Conservation (phyloP, 306 rosid genomes). For the Cicer bijugum region DNA sequence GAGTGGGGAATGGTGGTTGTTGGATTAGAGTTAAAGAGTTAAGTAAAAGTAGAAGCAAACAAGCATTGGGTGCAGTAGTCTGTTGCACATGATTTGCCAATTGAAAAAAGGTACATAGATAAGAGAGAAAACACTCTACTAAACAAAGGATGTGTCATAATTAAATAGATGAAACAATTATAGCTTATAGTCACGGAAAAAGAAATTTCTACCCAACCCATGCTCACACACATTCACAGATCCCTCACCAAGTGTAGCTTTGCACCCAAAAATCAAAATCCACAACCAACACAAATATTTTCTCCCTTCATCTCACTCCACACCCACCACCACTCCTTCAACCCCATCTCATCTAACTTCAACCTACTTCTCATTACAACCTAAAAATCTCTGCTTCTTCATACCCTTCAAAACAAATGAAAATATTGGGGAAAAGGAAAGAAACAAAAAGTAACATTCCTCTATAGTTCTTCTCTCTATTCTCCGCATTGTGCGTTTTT, state of each 20-base stretch:
- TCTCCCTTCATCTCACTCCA: constrained; percentile 11
- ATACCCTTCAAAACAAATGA: background rate
- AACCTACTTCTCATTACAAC: constrained; percentile 1
- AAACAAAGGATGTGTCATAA: background rate
- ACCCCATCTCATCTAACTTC: constrained; percentile 13
- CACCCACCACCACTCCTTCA: constrained; percentile 13
- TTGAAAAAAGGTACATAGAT: constrained; percentile 50
- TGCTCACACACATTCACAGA: background rate
- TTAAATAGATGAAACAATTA: background rate
- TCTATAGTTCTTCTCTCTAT: constrained; percentile 28
- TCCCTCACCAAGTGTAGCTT: background rate
- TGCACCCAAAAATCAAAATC: background rate
- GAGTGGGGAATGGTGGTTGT: background rate
- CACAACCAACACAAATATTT: constrained; percentile 13
- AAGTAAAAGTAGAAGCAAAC: constrained; percentile 46
- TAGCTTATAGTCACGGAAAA: constrained; percentile 1
- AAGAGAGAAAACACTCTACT: background rate
- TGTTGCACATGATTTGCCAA: constrained; percentile 67
- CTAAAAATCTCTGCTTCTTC: background rate
- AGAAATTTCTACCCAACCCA: background rate
- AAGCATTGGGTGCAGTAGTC: constrained; percentile 50
- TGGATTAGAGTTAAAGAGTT: too few species aligned
- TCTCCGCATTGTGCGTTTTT: constrained; percentile 18
- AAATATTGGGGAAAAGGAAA: background rate
- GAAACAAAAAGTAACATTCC: constrained; percentile 19